Evolutionary conservation across 768 basidiomycete species (phyloP), one percentile per base, ranked within the genome.

Genomic region (Agaricus sinodeliciosus): DNA sequence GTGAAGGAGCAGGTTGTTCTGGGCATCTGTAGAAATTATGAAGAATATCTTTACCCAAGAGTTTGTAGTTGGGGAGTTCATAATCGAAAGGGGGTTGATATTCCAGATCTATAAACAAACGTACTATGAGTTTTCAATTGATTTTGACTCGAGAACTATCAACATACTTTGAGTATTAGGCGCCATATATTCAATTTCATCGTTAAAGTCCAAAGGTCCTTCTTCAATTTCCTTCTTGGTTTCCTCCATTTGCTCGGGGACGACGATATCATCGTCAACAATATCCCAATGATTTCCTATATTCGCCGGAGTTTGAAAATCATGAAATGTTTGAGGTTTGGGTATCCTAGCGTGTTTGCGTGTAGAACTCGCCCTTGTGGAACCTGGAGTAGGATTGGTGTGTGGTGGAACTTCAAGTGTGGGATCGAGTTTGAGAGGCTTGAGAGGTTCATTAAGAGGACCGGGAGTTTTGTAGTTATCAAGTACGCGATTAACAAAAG

Each of bases 281-380:
- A 87, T 76, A 59, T 92, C 87, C 89, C 88, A 92, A 52, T 85
- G 80, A 57, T 81, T 74, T 2, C 85, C 87, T 9, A 68, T 71
- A 16, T 81, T 82, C 36, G 75, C 57, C 1, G 90, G 90, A 0
- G 90, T 91, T 60, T 85, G 75, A 57, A 86, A 85, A 13, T 54
- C 69, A 31, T 31, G 31, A 11, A 3, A 2, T 56, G 41, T 65
- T 69, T 22, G 72, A 71, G 53, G 72, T 80, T 35, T 76, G 68
- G 36, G 82, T 11, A 73, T 71, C 40, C 87, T 75, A 48, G 78
- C 67, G 48, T 82, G 82, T 62, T 80, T 85, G 43, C 89, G 74
- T 22, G 77, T 73, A 4, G 87, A 87, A 57, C 86, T 88, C 0
- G 87, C 82, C 3, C 84, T 77, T 15, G 52, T 27, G n/a, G 52